Evolutionary conservation across 768 basidiomycete species (phyloP), one percentile per base, ranked within the genome.

Genomic region (Calvatia gigantea): DNA sequence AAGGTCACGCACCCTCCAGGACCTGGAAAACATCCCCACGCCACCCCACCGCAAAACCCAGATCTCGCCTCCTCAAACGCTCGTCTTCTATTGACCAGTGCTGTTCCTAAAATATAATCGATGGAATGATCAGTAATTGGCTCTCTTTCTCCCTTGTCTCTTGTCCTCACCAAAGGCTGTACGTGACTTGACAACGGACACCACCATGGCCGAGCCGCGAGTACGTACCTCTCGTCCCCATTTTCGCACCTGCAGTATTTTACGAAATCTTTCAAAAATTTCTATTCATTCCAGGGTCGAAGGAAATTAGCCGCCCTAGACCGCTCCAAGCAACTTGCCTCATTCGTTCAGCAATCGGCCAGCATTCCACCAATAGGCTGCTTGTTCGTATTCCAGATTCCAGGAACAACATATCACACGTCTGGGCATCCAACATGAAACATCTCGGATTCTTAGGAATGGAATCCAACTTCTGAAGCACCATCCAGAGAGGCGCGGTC

Each of bases 101-200:
- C 19, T 37, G 45, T 48, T 45, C 32, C 52, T 55, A 37, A 49
- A 56, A 48, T 47, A 49, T 48, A 39, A 56, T 56, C 54, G 49
- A 33, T 31, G 17, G 25, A 41, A 33, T 28, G 38, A 56, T 45
- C 52, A 46, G 51, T 23, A 31, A n/a, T 48, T 29, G 33, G 46
- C 11, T 32, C 46, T 47, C 29, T 4, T 35, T 47, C 29, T 4
- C 28, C 43, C 33, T 46, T 48, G 37, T 43, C 23, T 23, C 33
- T 27, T 32, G 41, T 29, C 25, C 28, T 41, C 21, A 17, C 12
- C n/a, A 48, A n/a, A 56, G 47, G 54, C 54, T 56, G 54, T 56
- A 42, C 54, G 47, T 48, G 54, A 56, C 54, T 23, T 56, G 39
- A 41, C 54, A 49, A 56, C 54, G 47, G 46, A 32, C 54, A 7